These are phyloP conservation scores for Colletotrichum endophyticum DNA, from an alignment of 2,329 filamentous ascomycete species.

Conservation along the genomic window DNA sequence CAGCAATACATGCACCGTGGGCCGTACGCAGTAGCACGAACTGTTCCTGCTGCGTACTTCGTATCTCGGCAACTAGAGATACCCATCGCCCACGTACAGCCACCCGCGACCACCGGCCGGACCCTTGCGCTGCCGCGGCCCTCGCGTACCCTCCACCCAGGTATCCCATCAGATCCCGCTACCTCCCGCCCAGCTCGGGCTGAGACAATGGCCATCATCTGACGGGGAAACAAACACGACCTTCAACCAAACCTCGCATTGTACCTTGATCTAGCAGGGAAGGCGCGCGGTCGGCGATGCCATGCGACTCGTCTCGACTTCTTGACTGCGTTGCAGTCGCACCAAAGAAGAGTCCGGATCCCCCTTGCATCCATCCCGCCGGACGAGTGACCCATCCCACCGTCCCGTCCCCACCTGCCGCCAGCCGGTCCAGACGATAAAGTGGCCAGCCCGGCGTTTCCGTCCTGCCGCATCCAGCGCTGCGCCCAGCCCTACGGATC, in stretches of 20 bases:
- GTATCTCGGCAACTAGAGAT: background rate
- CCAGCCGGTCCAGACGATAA: background rate
- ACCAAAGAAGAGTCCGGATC: background rate
- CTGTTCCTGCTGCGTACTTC: background rate
- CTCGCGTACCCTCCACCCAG: background rate
- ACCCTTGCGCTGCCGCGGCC: background rate
- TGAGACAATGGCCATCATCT: conserved; percentile 17
- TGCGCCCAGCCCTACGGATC: background rate
- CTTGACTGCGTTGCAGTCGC: background rate
- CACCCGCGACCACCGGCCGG: background rate
- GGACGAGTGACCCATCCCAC: background rate
- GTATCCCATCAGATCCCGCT: background rate
- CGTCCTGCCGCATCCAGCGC: background rate
- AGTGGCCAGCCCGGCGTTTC: background rate
- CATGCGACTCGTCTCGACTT: background rate
- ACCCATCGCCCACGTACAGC: background rate
- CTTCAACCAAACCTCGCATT: background rate
- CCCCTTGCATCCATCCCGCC: background rate
- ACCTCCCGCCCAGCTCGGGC: background rate
- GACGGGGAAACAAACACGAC: background rate
- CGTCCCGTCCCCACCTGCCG: background rate
- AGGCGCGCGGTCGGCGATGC: background rate
- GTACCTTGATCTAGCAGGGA: background rate
- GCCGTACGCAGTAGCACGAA: background rate
- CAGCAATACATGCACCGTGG: background rate